Evolutionary conservation across 495 filamentous ascomycete genomes (phyloP), one percentile per base, ranked within the genome.

Genomic region (Penicillium cataractarum): DNA sequence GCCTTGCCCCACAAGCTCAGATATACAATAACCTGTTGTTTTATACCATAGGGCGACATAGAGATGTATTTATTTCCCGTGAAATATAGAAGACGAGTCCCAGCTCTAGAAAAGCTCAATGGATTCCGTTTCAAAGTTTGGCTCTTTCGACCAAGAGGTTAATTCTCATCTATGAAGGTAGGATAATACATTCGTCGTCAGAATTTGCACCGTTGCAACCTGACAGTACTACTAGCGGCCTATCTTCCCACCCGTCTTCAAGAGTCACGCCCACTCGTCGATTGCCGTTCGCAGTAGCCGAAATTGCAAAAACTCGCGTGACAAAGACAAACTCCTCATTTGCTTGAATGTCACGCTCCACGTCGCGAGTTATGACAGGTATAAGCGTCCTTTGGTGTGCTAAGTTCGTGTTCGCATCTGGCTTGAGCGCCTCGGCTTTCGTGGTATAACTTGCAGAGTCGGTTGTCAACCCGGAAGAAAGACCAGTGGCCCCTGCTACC

Each of bases 331-430:
- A 29, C 24, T 61, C 63, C 17, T 61, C 54, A 2, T 54, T 54
- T 0, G 48, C 9, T 40, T 46, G n/a, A 13, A 65, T 19, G 19
- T 52, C 63, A 7, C 42, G 39, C 27, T 21, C 31, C 2, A 46
- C 15, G 19, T 57, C 40, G 15, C 53, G 63, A 37, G 39, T 21
- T 12, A 65, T 52, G 19, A 44, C 31, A 15, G 63, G 63, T 10
- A 61, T 61, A 2, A 65, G 29, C 0, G 58, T 57, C 31, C 63
- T 57, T 22, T 42, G 58, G 22, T 55, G 19, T 2, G 33, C 48
- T 33, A 65, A 42, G 21, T 65, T 65, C 0, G 63, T 65, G 26
- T 65, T 65, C 4, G 58, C 42, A 39, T 65, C 63, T 8, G 63
- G 53, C 44, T 65, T 56, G 0, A 65, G 46, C 24, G 53, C 53